Conservation (phyloP, 2,329 filamentous ascomycete genomes). For the Beauveria sp. region DNA sequence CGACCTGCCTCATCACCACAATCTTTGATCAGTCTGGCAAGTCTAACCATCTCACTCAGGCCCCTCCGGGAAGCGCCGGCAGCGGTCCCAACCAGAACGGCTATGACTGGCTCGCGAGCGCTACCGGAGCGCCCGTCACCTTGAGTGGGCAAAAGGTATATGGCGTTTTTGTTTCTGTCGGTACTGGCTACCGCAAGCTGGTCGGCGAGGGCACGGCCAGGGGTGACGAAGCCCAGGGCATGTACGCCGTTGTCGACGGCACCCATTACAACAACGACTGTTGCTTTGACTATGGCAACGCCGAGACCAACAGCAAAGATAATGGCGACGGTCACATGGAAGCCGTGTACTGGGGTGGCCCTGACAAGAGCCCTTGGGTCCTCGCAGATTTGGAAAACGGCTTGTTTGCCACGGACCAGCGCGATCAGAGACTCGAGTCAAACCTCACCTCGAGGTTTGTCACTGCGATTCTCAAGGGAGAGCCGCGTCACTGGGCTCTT, state of each 20-base stretch:
- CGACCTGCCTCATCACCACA: slow-evolving; percentile 55
- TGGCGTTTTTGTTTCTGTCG: slow-evolving; percentile 54
- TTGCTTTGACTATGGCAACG: slow-evolving; percentile 53
- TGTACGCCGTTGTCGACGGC: slow-evolving; percentile 54
- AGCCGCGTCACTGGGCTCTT: slow-evolving; percentile 49
- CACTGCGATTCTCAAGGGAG: slow-evolving; percentile 50
- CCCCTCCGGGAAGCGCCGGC: slow-evolving; percentile 48
- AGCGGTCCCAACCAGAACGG: slow-evolving; percentile 48
- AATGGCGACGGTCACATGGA: slow-evolving; percentile 62
- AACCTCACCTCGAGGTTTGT: slow-evolving; percentile 48
- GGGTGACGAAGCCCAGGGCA: slow-evolving; percentile 48
- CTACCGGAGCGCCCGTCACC: slow-evolving; percentile 52
- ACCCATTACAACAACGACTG: slow-evolving; percentile 51
- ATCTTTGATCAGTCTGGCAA: slow-evolving; percentile 61
- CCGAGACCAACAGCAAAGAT: slow-evolving; percentile 42
- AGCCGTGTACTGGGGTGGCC: slow-evolving; percentile 58
- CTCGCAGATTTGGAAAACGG: slow-evolving; percentile 65
- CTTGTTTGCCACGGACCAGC: slow-evolving; percentile 49
- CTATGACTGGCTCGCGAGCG: slow-evolving; percentile 52
- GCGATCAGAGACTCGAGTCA: slow-evolving; percentile 44
- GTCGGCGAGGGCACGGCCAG: slow-evolving; percentile 42
- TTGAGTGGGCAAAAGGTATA: slow-evolving; percentile 56
- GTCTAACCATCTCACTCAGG: slow-evolving; percentile 56
- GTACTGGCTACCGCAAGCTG: slow-evolving; percentile 58
- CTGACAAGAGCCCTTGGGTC: slow-evolving; percentile 56